Evolutionary conservation across 1,284 basidiomycete genomes (phyloP), one percentile per base, ranked within the genome.

Genomic region (Tilletia caries): DNA sequence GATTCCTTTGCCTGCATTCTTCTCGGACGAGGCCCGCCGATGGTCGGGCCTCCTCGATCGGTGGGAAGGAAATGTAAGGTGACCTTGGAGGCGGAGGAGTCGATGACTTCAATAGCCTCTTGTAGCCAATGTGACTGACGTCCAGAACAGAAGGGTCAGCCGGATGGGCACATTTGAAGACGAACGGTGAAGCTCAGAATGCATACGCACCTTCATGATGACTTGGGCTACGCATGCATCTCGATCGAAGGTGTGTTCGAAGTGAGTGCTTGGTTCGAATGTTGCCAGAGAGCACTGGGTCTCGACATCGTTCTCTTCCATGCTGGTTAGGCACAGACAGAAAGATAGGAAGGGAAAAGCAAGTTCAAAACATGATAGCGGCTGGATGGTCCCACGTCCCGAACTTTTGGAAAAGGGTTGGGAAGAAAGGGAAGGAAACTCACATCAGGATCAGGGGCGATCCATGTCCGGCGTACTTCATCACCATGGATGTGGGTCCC

Each of bases 211-310:
- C 8, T 68, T 71, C 15, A 75, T 68, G 33, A 77, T 77, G 46
- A 77, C 74, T 54, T 77, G 74, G 10, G 72, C 67, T 8, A 76
- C 73, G 68, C 74, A 72, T 12, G 69, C 58, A 13, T 50, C 67
- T 3, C 71, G 68, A 37, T 92, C 89, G 79, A 95, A 93, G 2
- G 89, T 86, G 37, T 95, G 87, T 68, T 93, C 91, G 50, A 93
- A 86, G 70, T 90, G 86, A 25, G 90, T 89, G 74, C 95, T 92
- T 1, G 92, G 88, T 66, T 93, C 92, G 75, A 91, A 91, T 0
- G 93, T 93, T 27, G 89, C 88, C 69, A 98, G 89, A 81, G 95
- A 90, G 83, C 93, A 96, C 20, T 88, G 90, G 6, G 94, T 95
- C 0, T 90, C 92, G 0, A 93, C 93, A 1, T 92, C 93, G 68